Percentiles rank a stretch among this genome's conserved stretches.
Evolutionary conservation across 345 rosid genomes (phyloP).

Genomic region (Boechera divaricarpa): DNA sequence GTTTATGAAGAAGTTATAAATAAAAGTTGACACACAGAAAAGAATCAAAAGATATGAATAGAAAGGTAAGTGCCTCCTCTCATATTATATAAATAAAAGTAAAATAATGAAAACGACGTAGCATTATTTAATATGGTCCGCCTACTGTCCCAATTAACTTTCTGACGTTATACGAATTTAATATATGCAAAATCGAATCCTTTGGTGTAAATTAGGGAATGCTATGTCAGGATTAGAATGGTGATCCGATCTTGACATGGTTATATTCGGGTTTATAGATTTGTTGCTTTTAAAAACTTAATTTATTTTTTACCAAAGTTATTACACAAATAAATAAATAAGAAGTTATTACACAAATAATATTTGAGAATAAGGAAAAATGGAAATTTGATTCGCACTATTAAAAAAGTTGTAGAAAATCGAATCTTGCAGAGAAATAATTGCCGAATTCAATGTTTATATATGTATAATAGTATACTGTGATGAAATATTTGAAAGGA

Average conservation of each 20-base stretch:
- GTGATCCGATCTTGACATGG: constrained; percentile 14
- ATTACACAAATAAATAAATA: not conserved
- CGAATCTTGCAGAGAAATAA: constrained; percentile 33
- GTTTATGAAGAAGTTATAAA: constrained; percentile 3
- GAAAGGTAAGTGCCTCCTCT: constrained; percentile 28
- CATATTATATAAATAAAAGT: constrained; percentile 3
- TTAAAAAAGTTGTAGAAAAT: constrained; percentile 12
- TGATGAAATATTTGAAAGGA: constrained; percentile 30
- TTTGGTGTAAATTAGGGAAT: not conserved
- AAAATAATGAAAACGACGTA: constrained; percentile 26
- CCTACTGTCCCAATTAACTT: constrained; percentile 30
- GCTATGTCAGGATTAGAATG: not conserved
- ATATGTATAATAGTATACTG: not conserved
- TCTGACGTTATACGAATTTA: constrained; percentile 19
- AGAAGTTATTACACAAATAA: not conserved
- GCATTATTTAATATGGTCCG: constrained; percentile 38
- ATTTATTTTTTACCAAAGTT: not conserved
- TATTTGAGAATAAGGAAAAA: not conserved
- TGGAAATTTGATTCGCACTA: constrained; percentile 30
- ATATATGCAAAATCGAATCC: constrained; percentile 6
- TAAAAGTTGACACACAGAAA: not conserved
- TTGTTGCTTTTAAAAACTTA: not conserved
- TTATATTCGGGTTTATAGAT: not conserved
- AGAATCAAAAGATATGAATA: not conserved
- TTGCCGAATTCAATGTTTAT: constrained; percentile 34